These are phyloP conservation scores for Globisporangium orthogonon DNA, from an alignment of 352 stramenopile genomes.

Conservation along the genomic window DNA sequence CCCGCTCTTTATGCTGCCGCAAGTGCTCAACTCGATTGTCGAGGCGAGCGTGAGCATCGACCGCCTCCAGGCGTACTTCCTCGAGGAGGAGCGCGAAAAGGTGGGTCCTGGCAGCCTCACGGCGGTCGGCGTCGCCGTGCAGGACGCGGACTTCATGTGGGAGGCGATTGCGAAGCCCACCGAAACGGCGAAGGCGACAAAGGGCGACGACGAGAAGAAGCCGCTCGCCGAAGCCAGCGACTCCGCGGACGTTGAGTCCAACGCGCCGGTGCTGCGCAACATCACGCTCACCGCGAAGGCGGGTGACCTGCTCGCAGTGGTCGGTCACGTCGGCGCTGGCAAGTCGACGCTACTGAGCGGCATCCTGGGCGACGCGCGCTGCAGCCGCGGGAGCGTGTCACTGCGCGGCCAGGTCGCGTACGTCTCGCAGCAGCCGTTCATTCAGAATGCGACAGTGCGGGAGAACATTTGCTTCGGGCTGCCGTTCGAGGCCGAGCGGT, in stretches of 20 bases:
- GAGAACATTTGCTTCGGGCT: constrained; percentile 46
- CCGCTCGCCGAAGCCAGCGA: constrained; percentile 7
- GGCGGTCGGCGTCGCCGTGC: constrained; percentile 28
- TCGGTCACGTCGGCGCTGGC: constrained; percentile 67
- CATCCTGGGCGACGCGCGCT: constrained; percentile 35
- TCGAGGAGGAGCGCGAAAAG: constrained; percentile 56
- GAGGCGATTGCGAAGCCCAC: constrained; percentile 24
- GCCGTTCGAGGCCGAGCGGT: constrained; percentile 28
- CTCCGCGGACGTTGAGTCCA: constrained; percentile 14
- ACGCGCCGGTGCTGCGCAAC: constrained; percentile 28
- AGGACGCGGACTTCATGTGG: constrained; percentile 58
- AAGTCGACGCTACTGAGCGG: constrained; percentile 68
- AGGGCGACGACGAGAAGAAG: constrained; percentile 10
- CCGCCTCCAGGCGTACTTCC: constrained; percentile 47
- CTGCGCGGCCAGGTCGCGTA: constrained; percentile 43
- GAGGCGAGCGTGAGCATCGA: constrained; percentile 81
- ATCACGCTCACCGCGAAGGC: constrained; percentile 66
- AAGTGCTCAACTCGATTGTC: constrained; percentile 93
- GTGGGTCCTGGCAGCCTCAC: constrained; percentile 71
- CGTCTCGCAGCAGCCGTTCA: constrained; percentile 50
- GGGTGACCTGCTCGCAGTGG: constrained; percentile 70
- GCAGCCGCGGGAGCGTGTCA: constrained; percentile 17
- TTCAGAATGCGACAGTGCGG: constrained; percentile 40
- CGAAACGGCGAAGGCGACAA: constrained; percentile 1
- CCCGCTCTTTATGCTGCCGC: constrained; percentile 95